Evolutionary conservation across 257 asterid genomes (phyloP).

Genomic region (Perilla frutescens): DNA sequence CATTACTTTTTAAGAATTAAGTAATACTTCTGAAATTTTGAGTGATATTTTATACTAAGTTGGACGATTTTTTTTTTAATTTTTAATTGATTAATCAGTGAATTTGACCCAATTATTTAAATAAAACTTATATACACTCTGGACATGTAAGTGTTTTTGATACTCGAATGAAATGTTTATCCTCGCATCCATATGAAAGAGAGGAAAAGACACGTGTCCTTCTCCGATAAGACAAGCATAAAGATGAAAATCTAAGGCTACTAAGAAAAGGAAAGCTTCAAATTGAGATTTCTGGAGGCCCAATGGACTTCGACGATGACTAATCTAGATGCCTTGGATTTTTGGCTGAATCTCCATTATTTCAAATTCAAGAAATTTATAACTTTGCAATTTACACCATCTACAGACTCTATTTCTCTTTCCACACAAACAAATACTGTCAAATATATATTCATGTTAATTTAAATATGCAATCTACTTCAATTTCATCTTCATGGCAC

Average conservation of each 20-base stretch:
- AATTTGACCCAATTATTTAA: no score
- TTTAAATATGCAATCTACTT: conserved; percentile 54
- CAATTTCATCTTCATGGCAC: conserved; percentile 68
- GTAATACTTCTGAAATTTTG: no score
- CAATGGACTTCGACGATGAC: conserved; percentile 24
- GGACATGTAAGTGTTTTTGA: no score
- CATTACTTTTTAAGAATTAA: no score
- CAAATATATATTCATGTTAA: not conserved
- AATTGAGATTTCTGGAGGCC: conserved; percentile 19
- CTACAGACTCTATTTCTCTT: not conserved
- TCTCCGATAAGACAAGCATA: no score
- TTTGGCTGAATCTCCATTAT: not conserved
- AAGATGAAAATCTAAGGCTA: not conserved
- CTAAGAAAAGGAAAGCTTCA: not conserved
- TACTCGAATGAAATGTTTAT: no score
- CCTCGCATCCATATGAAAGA: no score
- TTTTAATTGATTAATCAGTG: no score
- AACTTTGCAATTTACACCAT: not conserved
- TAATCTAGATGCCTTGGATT: not conserved
- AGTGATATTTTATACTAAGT: no score
- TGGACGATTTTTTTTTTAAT: no score
- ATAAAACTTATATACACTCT: no score
- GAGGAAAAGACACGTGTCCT: not conserved
- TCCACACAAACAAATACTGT: not conserved
- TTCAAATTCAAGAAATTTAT: conserved; percentile 7